These are phyloP conservation scores for Tuber umbilicatum DNA, from an alignment of 495 filamentous ascomycete genomes.

Conservation along the genomic window DNA sequence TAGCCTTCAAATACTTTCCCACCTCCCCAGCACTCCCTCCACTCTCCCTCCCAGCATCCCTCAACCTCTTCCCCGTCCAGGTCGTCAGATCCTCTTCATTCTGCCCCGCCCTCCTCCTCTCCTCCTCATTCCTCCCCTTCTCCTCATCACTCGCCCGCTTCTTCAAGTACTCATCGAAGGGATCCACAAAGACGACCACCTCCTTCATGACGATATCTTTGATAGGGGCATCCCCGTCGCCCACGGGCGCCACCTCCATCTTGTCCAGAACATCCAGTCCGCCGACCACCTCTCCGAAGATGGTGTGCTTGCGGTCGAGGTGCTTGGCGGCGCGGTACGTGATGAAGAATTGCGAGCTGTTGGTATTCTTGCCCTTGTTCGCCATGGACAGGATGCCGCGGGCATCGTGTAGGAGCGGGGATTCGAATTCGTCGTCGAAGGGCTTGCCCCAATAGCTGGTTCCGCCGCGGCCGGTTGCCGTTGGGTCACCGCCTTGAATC, in stretches of 20 bases:
- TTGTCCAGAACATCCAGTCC: constrained; percentile 63
- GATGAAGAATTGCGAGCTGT: constrained; percentile 92
- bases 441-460: constrained; percentile 80
- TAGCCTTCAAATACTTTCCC: constrained; percentile 63
- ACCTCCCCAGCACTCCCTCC: constrained; percentile 51
- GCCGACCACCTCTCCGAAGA: constrained; percentile 79
- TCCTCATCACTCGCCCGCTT: constrained; percentile 50
- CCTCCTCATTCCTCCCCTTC: constrained; percentile 51
- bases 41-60: constrained; percentile 53
- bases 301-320: constrained; percentile 91
- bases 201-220: constrained; percentile 73
- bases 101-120: constrained; percentile 47
- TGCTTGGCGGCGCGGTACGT: constrained; percentile 75
- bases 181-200: constrained; percentile 83
- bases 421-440: constrained; percentile 89
- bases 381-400: constrained; percentile 87
- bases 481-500: constrained; percentile 92
- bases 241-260: constrained; percentile 66
- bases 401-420: constrained; percentile 69
- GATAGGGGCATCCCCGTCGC: constrained; percentile 62
- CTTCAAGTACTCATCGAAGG: constrained; percentile 84
- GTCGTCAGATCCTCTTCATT: constrained; percentile 78
- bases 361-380: constrained; percentile 97
- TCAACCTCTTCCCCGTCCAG: constrained; percentile 82
- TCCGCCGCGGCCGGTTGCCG: constrained; percentile 83